A percentile compares a stretch with the other conserved stretches of the same genome.
Conservation (phyloP, 2,329 filamentous ascomycete genomes). For the Fusarium sp. region DNA sequence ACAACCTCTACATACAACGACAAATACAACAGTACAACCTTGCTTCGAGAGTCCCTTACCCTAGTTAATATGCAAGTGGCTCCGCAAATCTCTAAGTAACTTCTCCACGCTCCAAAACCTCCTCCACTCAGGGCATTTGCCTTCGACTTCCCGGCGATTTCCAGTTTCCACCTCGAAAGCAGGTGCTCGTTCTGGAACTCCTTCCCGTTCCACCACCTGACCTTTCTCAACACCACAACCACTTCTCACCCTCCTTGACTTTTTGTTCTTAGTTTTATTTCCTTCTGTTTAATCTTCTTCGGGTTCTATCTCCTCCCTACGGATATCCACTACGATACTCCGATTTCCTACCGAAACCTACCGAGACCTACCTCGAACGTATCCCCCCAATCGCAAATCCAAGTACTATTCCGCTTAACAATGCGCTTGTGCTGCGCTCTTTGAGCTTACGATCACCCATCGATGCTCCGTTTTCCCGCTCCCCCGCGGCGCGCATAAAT, state of each 20-base stretch:
- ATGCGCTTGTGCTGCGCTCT: constrained; percentile 38
- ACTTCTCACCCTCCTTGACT: constrained; percentile 16
- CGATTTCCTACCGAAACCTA: constrained; percentile 31
- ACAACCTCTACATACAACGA: constrained; percentile 10
- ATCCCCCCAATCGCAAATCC: constrained; percentile 20
- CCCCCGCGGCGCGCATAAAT: constrained; percentile 44
- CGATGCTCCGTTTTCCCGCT: constrained; percentile 45
- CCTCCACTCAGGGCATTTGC: constrained; percentile 26
- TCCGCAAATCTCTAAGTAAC: constrained; percentile 34
- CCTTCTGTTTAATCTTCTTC: constrained; percentile 1
- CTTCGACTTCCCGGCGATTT: constrained; percentile 36
- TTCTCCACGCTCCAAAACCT: constrained; percentile 40
- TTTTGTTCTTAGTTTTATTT: not conserved
- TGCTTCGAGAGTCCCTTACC: constrained; percentile 2
- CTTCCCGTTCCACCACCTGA: constrained; percentile 41
- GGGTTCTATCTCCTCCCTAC: constrained; percentile 11
- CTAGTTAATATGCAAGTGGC: constrained; percentile 24
- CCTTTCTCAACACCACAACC: constrained; percentile 39
- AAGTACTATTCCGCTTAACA: constrained; percentile 32
- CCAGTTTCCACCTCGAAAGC: constrained; percentile 38
- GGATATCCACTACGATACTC: constrained; percentile 22
- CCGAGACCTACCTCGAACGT: constrained; percentile 23
- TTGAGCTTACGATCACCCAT: constrained; percentile 35
- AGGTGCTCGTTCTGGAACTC: constrained; percentile 37
- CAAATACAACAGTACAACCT: constrained; percentile 5